These are phyloP conservation scores for Mortierella sp. DNA, from an alignment of 371 early-diverging fungal genomes.

Conservation along the genomic window DNA sequence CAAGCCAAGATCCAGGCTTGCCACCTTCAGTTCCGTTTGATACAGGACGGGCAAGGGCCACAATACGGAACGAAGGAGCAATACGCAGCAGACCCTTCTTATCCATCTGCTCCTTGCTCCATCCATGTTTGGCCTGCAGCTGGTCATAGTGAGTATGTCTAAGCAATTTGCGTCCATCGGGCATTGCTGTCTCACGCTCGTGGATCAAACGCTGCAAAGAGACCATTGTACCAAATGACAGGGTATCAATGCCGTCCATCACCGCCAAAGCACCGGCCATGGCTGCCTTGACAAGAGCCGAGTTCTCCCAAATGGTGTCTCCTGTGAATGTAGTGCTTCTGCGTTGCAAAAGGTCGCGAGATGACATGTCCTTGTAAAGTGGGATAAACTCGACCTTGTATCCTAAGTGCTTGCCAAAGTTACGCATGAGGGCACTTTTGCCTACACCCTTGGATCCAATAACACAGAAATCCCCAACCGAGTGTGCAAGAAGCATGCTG, in stretches of 20 bases:
- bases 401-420: conserved; percentile 79
- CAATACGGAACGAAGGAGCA: conserved; percentile 84
- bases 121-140: conserved; percentile 63
- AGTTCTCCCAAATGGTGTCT: conserved; percentile 83
- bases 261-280: conserved; percentile 80
- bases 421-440: conserved; percentile 79
- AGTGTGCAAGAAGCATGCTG: conserved; percentile 77
- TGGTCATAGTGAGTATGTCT: conserved; percentile 68
- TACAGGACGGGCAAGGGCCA: conserved; percentile 77
- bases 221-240: conserved; percentile 79
- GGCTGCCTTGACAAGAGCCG: conserved; percentile 81
- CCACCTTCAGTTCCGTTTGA: conserved; percentile 59
- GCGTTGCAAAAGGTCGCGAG: conserved; percentile 86
- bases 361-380: conserved; percentile 88
- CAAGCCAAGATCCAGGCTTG: conserved; percentile 75
- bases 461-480: conserved; percentile 78
- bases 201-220: conserved; percentile 76
- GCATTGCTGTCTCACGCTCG: conserved; percentile 82
- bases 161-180: conserved; percentile 78
- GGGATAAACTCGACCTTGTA: conserved; percentile 80
- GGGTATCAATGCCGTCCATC: conserved; percentile 81
- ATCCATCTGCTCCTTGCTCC: conserved; percentile 62
- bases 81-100: conserved; percentile 70
- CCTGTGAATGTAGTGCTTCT: conserved; percentile 80
- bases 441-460: conserved; percentile 86